A percentile compares a stretch with the other conserved stretches of the same genome.
Evolutionary conservation across 2,329 filamentous ascomycete genomes (phyloP).

Genomic region (Gnomoniopsis sp.): DNA sequence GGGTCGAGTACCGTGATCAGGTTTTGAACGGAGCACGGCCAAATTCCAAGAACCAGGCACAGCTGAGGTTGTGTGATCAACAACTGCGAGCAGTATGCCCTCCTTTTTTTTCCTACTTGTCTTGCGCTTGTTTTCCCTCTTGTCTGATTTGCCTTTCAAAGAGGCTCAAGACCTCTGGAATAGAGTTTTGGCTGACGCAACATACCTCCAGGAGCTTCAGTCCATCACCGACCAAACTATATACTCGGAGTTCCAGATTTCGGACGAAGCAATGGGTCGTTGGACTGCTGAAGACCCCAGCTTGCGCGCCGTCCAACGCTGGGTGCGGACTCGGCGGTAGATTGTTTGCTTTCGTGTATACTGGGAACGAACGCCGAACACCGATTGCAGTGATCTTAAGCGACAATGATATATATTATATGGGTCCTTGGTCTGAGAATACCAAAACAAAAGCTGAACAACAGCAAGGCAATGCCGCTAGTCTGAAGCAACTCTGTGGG

Average conservation of each 20-base stretch:
- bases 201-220: slow-evolving; percentile 47
- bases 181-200: neutral
- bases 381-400: too few species aligned
- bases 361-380: too few species aligned
- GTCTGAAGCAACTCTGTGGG: too few species aligned
- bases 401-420: too few species aligned
- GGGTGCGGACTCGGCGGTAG: slow-evolving; percentile 45
- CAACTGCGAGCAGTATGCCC: slow-evolving; percentile 54
- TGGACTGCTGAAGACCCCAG: slow-evolving; percentile 63
- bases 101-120: neutral
- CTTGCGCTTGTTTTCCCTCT: slow-evolving; percentile 1
- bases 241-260: slow-evolving; percentile 51
- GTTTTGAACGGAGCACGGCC: slow-evolving; percentile 52
- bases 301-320: slow-evolving; percentile 54
- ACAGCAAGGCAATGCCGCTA: too few species aligned
- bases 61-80: slow-evolving; percentile 52
- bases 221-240: slow-evolving; percentile 57
- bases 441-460: too few species aligned
- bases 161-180: slow-evolving; percentile 2
- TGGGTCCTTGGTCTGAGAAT: too few species aligned
- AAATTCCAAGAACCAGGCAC: slow-evolving; percentile 41
- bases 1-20: slow-evolving; percentile 52
- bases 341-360: neutral
- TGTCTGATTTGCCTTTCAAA: neutral
- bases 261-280: slow-evolving; percentile 53